A percentile compares a stretch with the other conserved stretches of the same genome.
Conservation (phyloP, 805 yeast genomes). For the Metschnikowia similis region DNA sequence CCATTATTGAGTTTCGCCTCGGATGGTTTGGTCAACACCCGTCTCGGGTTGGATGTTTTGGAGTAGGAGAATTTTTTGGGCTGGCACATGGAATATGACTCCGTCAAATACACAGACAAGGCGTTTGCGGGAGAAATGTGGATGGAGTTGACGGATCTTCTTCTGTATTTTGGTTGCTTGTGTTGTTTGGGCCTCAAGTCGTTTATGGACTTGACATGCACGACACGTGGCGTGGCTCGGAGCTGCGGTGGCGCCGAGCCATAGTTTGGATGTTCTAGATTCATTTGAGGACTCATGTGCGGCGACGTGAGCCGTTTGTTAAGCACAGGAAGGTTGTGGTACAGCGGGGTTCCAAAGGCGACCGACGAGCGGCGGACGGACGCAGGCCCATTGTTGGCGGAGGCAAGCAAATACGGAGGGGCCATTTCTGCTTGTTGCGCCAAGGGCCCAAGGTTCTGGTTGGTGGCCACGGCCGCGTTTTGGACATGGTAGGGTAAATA, state of each 20-base stretch:
- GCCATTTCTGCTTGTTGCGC: not conserved
- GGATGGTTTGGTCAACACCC: slow-evolving; percentile 89
- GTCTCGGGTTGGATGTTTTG: slow-evolving; percentile 79
- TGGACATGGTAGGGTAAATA: slow-evolving; percentile 16
- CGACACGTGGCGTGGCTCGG: slow-evolving; percentile 44
- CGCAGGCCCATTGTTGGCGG: slow-evolving; percentile 3
- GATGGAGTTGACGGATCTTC: slow-evolving; percentile 60
- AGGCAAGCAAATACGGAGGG: slow-evolving; percentile 1
- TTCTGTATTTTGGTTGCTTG: slow-evolving; percentile 61
- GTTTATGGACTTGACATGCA: slow-evolving; percentile 35
- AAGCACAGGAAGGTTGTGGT: slow-evolving; percentile 15
- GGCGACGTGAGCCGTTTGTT: slow-evolving; percentile 11
- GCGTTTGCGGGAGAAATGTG: slow-evolving; percentile 79
- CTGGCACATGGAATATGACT: slow-evolving; percentile 81
- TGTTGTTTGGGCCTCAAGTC: slow-evolving; percentile 62
- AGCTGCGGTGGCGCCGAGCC: slow-evolving; percentile 1
- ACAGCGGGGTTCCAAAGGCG: slow-evolving; percentile 20
- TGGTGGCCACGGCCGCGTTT: not conserved
- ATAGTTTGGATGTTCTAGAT: not conserved
- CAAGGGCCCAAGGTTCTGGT: not conserved
- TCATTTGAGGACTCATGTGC: slow-evolving; percentile 8
- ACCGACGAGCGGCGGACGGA: slow-evolving; percentile 17
- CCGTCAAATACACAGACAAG: slow-evolving; percentile 68
- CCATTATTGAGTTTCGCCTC: slow-evolving; percentile 82
- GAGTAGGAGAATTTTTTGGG: slow-evolving; percentile 74